Percentiles rank a stretch among this genome's conserved stretches.
Conservation (phyloP, 495 filamentous ascomycete genomes). For the Penicilliopsis zonata region DNA sequence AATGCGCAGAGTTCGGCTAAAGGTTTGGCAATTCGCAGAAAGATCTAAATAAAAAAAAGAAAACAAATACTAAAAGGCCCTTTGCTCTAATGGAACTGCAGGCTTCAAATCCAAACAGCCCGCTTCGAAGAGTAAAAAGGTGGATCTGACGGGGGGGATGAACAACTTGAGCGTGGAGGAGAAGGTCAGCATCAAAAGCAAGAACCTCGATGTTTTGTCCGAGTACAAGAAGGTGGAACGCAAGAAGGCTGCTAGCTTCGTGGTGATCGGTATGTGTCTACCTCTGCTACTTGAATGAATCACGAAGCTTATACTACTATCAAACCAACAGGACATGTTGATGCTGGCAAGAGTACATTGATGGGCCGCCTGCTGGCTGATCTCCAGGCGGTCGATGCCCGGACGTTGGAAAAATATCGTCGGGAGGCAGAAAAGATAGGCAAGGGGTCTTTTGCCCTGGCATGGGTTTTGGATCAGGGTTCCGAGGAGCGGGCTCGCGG, state of each 20-base stretch:
- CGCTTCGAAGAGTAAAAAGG: slow-evolving; percentile 31
- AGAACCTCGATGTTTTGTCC: slow-evolving; percentile 72
- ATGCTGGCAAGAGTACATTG: slow-evolving; percentile 93
- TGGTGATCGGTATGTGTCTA: slow-evolving; percentile 66
- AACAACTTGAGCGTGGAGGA: slow-evolving; percentile 54
- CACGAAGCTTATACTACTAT: slow-evolving; percentile 5
- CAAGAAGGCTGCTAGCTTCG: slow-evolving; percentile 85
- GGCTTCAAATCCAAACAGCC: slow-evolving; percentile 37
- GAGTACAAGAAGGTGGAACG: slow-evolving; percentile 64
- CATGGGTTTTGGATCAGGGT: slow-evolving; percentile 90
- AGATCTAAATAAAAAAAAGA: no score
- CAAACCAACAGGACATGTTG: slow-evolving; percentile 63
- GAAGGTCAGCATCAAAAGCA: slow-evolving; percentile 63
- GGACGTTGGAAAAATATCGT: slow-evolving; percentile 76
- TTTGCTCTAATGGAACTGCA: slow-evolving; percentile 29
- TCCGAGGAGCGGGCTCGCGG: slow-evolving; percentile 77
- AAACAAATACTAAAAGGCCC: no score
- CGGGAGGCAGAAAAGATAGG: slow-evolving; percentile 84
- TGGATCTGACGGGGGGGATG: slow-evolving; percentile 34
- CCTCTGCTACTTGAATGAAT: not conserved
- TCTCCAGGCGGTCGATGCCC: slow-evolving; percentile 72
- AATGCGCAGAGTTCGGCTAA: slow-evolving; percentile 70
- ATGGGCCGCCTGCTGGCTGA: slow-evolving; percentile 94
- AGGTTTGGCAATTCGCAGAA: slow-evolving; percentile 56
- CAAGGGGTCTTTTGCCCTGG: slow-evolving; percentile 89